Evolutionary conservation across 306 rosid species (phyloP).

Genomic region (Arachis stenosperma): DNA sequence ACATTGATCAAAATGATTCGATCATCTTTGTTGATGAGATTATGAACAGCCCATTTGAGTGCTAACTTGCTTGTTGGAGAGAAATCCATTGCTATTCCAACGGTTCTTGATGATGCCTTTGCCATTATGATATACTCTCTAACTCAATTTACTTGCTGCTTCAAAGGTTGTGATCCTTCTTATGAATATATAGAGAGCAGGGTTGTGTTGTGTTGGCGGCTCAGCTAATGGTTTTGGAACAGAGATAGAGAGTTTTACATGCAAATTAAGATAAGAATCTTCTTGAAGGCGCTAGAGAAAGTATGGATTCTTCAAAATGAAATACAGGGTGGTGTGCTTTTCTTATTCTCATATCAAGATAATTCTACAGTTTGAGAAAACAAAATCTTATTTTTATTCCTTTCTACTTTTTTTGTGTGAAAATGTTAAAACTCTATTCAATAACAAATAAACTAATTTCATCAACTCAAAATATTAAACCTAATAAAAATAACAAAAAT

Average conservation of each 20-base stretch:
- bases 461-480: no score
- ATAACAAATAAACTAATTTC: no score
- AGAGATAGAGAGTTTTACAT: background rate
- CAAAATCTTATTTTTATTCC: background rate
- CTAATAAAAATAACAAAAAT: no score
- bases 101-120: slow-evolving; percentile 38
- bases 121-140: slow-evolving; percentile 30
- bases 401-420: no score
- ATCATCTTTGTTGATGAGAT: slow-evolving; percentile 59
- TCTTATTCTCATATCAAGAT: slow-evolving; percentile 37
- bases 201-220: slow-evolving; percentile 3
- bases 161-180: background rate
- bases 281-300: slow-evolving; percentile 34
- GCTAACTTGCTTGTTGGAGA: slow-evolving; percentile 77
- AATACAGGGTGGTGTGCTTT: slow-evolving; percentile 15
- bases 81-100: slow-evolving; percentile 81
- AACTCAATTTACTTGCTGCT: no score
- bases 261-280: slow-evolving; percentile 18
- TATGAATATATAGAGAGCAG: slow-evolving; percentile 1
- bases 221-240: slow-evolving; percentile 6
- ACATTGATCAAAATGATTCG: slow-evolving; percentile 63
- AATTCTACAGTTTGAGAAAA: background rate
- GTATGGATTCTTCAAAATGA: no score
- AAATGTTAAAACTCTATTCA: no score
- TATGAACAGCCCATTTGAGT: slow-evolving; percentile 66